Evolutionary conservation across 768 basidiomycete genomes (phyloP).

Genomic region (Macrolepiota albuminosa): DNA sequence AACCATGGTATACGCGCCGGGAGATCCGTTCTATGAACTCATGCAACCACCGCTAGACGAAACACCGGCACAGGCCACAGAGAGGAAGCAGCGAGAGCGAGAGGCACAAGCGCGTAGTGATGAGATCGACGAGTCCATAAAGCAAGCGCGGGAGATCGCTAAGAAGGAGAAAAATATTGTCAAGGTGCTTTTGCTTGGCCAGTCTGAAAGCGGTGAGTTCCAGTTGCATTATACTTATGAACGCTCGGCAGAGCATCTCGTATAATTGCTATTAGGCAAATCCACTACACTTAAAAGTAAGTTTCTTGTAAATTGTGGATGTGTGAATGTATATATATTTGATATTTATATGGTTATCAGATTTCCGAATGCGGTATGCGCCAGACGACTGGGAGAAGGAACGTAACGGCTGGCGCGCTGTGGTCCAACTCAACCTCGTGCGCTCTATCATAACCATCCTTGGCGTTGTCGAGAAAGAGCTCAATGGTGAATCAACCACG

Average conservation of each 20-base stretch:
- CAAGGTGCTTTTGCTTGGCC: slow-evolving; percentile 59
- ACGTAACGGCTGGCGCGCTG: slow-evolving; percentile 68
- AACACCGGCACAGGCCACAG: slow-evolving; percentile 45
- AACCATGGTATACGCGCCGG: slow-evolving; percentile 31
- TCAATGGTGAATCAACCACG: slow-evolving; percentile 32
- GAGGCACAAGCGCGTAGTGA: slow-evolving; percentile 47
- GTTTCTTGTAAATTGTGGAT: slow-evolving; percentile 11
- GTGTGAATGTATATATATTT: background rate
- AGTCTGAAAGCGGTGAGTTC: slow-evolving; percentile 58
- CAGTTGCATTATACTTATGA: background rate
- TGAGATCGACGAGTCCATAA: slow-evolving; percentile 58
- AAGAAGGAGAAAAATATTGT: slow-evolving; percentile 45
- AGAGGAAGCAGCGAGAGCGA: slow-evolving; percentile 39
- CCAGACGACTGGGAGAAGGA: slow-evolving; percentile 60
- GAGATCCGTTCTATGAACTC: slow-evolving; percentile 40
- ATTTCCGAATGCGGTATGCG: slow-evolving; percentile 70
- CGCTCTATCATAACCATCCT: slow-evolving; percentile 65
- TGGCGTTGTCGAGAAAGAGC: slow-evolving; percentile 51
- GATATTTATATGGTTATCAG: slow-evolving; percentile 25
- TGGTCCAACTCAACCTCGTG: slow-evolving; percentile 78
- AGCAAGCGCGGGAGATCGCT: slow-evolving; percentile 36
- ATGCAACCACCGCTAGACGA: slow-evolving; percentile 49
- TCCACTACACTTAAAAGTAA: slow-evolving; percentile 65
- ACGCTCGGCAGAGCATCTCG: background rate
- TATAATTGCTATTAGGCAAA: slow-evolving; percentile 47